Evolutionary conservation across 768 basidiomycete species (phyloP).

Genomic region (Pulveroboletus sp.): DNA sequence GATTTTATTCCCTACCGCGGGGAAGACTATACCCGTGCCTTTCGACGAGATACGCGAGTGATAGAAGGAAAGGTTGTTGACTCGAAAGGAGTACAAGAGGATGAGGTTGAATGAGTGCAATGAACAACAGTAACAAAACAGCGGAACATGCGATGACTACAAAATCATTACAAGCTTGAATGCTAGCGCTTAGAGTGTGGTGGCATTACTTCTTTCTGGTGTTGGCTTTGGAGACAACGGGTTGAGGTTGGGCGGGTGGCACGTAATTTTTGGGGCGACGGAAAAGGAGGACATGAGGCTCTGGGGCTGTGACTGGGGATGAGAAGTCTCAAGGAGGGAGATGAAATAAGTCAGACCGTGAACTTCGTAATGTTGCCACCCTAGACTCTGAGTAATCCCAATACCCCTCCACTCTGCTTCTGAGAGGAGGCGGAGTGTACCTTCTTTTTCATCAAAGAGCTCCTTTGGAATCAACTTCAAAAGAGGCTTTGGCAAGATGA

Average conservation of each 20-base stretch:
- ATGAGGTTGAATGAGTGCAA: slow-evolving; percentile 17
- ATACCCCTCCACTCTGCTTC: slow-evolving; percentile 96
- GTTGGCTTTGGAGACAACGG: slow-evolving; percentile 39
- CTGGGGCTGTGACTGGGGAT: slow-evolving; percentile 58
- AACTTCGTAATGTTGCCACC: slow-evolving; percentile 98
- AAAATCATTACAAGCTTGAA: slow-evolving; percentile 3
- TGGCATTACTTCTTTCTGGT: slow-evolving; percentile 38
- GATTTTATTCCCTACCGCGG: slow-evolving; percentile 8
- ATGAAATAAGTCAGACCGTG: slow-evolving; percentile 57
- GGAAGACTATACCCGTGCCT: slow-evolving; percentile 4
- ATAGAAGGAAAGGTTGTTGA: slow-evolving; percentile 2
- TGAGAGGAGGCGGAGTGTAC: slow-evolving; percentile 74
- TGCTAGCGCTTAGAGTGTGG: slow-evolving; percentile 2
- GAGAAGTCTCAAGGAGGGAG: slow-evolving; percentile 7
- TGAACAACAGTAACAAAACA: slow-evolving; percentile 19
- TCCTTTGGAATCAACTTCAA: slow-evolving; percentile 91
- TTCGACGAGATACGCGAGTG: slow-evolving; percentile 8
- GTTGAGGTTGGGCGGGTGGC: slow-evolving; percentile 46
- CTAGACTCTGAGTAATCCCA: slow-evolving; percentile 92
- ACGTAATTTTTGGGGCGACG: slow-evolving; percentile 73
- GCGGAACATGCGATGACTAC: slow-evolving; percentile 21
- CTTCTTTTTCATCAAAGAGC: slow-evolving; percentile 74
- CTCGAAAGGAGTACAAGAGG: slow-evolving; percentile 9
- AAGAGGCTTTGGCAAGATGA: slow-evolving; percentile 93
- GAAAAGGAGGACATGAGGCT: slow-evolving; percentile 93